These are phyloP conservation scores for Nakaseomyces sp. DNA, from an alignment of 1,139 yeast genomes.

Conservation along the genomic window DNA sequence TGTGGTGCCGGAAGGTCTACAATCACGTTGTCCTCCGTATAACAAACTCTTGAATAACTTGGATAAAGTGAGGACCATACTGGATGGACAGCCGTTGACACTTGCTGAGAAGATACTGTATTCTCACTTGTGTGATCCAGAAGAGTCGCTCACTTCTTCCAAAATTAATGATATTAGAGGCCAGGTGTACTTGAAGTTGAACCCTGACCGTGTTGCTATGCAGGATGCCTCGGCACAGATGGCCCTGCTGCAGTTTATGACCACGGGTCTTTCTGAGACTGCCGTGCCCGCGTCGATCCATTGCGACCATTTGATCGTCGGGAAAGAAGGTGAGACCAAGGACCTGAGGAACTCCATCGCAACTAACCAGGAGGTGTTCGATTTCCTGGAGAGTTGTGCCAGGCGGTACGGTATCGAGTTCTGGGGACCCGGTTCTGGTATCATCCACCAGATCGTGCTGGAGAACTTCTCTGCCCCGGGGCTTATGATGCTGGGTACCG, in stretches of 20 bases:
- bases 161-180: constrained; percentile 56
- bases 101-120: constrained; percentile 89
- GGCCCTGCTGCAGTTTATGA: constrained; percentile 94
- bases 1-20: constrained; percentile 48
- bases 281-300: constrained; percentile 93
- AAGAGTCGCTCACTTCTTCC: constrained; percentile 54
- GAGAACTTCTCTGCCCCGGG: constrained; percentile 96
- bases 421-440: constrained; percentile 99
- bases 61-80: constrained; percentile 49
- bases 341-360: constrained; percentile 71
- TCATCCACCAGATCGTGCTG: constrained; percentile 91
- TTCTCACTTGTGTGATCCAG: constrained; percentile 82
- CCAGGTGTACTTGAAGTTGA: constrained; percentile 70
- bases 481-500: constrained; percentile 92
- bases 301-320: constrained; percentile 95
- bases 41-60: constrained; percentile 61
- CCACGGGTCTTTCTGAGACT: constrained; percentile 79
- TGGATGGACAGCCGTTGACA: constrained; percentile 70
- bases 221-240: constrained; percentile 99
- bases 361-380: constrained; percentile 88
- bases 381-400: constrained; percentile 83
- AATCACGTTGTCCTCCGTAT: constrained; percentile 80
- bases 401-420: constrained; percentile 90
- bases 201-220: constrained; percentile 99
- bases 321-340: constrained; percentile 77